Conservation (phyloP, 129 eudicot genomes). For the Apium graveolens region DNA sequence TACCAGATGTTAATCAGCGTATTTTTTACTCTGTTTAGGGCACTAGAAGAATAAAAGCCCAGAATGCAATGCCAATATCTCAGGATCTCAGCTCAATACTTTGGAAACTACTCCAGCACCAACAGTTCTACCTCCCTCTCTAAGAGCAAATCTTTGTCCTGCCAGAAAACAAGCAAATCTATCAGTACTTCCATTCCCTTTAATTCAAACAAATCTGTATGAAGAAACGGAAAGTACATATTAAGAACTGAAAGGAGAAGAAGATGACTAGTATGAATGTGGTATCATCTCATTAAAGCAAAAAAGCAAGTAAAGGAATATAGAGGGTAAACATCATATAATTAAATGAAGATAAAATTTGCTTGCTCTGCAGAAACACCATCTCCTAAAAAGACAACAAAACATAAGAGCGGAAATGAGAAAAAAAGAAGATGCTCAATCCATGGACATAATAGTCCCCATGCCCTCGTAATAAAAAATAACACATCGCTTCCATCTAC, state of each 20-base stretch:
- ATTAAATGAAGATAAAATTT: background rate
- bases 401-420: background rate
- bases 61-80: background rate
- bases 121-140: constrained; percentile 90
- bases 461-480: background rate
- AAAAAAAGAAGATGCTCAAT: background rate
- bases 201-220: background rate
- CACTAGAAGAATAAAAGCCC: background rate
- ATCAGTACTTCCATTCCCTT: background rate
- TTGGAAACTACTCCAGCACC: constrained; percentile 98
- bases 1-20: background rate
- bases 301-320: background rate
- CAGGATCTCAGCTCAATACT: constrained; percentile 49
- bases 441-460: background rate
- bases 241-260: background rate
- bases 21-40: background rate
- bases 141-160: constrained; percentile 97
- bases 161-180: constrained; percentile 15
- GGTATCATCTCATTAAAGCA: background rate
- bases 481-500: background rate
- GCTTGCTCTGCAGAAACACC: background rate
- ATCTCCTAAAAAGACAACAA: background rate
- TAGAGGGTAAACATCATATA: background rate
- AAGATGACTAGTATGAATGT: background rate
- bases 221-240: background rate